Base-by-base conservation (phyloP, 495 filamentous ascomycete species). In the Penicillium canariense region DNA sequence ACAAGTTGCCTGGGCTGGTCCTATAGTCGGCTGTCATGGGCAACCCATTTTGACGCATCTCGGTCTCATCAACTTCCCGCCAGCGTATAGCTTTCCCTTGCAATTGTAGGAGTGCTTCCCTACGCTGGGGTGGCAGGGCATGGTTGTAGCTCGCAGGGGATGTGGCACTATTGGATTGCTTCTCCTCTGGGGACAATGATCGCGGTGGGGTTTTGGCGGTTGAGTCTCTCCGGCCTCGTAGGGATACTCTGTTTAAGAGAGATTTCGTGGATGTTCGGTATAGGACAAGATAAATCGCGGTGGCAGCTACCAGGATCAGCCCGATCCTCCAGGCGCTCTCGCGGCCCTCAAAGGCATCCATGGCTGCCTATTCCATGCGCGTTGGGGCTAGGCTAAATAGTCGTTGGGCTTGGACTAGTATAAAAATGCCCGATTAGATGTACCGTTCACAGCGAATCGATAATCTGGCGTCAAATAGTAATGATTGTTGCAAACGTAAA, bases 91-190 rank as follows among this genome's bases (percentile, higher is more conserved):
- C 54, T 5, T 47, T 43, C 35, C 51, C 66, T 32, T 54, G 52
- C 27, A 75, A 48, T 14, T 55, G 52, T 11, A 71, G 63, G n/a
- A 88, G 74, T 3, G 69, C 67, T 40, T 76, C 70, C 55, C 84
- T 77, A 39, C 79, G 71, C 30, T 76, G 79, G 10, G 84, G 83
- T 20, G 85, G 85, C 11, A 86, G 78, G 14, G 69, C 69, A 53
- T 80, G 68, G 36, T 61, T 63, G 62, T 81, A 81, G 28, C 66
- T 69, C n/a, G 67, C 52, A 7, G 68, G 50, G 5, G 65, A 48
- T 15, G 56, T 54, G 52, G 43, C 56, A 58, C 65, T 69, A 39
- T 40, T 56, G 52, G 56, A 4, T 38, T 65, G 51, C 46, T 72
- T 76, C 39, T 77, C 77, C 20, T 75, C 72, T 5, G 81, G 82